Percentiles rank a stretch among this genome's conserved stretches.
Conservation (phyloP, 805 yeast genomes). For the Saturnispora kantuleensis region DNA sequence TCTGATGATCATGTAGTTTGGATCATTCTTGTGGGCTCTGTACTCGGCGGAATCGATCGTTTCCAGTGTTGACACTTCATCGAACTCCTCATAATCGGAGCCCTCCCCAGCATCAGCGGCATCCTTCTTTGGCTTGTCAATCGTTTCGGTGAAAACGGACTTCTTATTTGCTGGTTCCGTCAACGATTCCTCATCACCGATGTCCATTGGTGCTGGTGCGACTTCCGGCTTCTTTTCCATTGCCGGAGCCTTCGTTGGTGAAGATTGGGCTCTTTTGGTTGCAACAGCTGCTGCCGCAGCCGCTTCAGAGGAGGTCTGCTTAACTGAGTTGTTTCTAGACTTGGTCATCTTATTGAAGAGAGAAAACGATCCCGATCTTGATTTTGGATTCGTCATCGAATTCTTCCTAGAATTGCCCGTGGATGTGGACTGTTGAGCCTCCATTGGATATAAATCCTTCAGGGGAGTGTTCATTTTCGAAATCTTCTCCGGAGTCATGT, state of each 20-base stretch:
- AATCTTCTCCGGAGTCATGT: constrained; percentile 21
- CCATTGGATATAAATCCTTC: constrained; percentile 16
- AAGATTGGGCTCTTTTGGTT: not conserved
- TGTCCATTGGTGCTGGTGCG: constrained; percentile 5
- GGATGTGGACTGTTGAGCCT: constrained; percentile 14
- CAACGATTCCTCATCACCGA: constrained; percentile 17
- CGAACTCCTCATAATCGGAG: constrained; percentile 17
- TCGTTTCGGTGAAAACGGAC: constrained; percentile 26
- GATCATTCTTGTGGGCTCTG: constrained; percentile 35
- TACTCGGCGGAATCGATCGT: constrained; percentile 41
- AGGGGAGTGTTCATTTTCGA: constrained; percentile 24
- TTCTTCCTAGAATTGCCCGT: constrained; percentile 33
- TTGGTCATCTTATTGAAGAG: constrained; percentile 10
- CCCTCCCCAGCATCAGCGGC: constrained; percentile 6
- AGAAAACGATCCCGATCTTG: constrained; percentile 16
- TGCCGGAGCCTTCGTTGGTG: not conserved
- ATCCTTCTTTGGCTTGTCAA: constrained; percentile 10
- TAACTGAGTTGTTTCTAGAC: constrained; percentile 15
- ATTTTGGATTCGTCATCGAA: constrained; percentile 32
- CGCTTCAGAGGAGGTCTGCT: not conserved
- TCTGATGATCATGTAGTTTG: constrained; percentile 34
- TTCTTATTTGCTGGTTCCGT: constrained; percentile 16
- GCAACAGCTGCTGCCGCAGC: not conserved
- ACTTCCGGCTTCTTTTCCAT: not conserved
- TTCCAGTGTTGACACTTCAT: constrained; percentile 33